Evolutionary conservation across 768 basidiomycete species (phyloP), one percentile per base, ranked within the genome.

Genomic region (Lactarius akahatsu): DNA sequence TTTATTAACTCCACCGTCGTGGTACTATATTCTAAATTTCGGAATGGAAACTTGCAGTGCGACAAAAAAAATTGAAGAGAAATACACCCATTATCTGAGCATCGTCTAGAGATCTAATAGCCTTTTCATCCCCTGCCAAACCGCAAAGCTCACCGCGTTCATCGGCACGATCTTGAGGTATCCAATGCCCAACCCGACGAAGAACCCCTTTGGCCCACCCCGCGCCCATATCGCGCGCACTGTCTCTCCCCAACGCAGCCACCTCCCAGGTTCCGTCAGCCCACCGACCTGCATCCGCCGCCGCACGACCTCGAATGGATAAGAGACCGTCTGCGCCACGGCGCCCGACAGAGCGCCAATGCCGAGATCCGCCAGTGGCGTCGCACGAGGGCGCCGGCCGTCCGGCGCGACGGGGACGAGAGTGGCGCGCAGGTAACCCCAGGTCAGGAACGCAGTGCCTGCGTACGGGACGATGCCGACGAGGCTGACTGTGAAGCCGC

Each of bases 251-350:
- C 90, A 93, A 2, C 86, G 82, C 30, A 96, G 74, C 85, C 91
- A 93, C 43, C 86, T 80, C 71, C 89, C 88, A 0, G 92, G 91
- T 47, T 81, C 81, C 23, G 87, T 87, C 47, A 92, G 81, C 2
- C 96, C 94, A 3, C 94, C 95, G 3, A 98, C 94, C 77, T 98
- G 96, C 94, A 97, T 96, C 62, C 93, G 83, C 69, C 96, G 79
- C 59, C 96, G 85, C 26, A 96, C 82, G 61, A 98, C 89, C 74
- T 98, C 96, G 74, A 98, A 94, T 4, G 96, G 96, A 76, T 98
- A 98, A 40, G 92, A 92, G 18, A 85, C 86, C 2, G 94, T 96
- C 78, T 98, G 96, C 7, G 90, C 87, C 67, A 92, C 77, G 28
- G 86, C 85, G 32, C 96, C 96, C 0, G 96, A 89, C 10, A 94